These are phyloP conservation scores for Candida silvatica DNA, from an alignment of 805 yeast species.

Conservation along the genomic window DNA sequence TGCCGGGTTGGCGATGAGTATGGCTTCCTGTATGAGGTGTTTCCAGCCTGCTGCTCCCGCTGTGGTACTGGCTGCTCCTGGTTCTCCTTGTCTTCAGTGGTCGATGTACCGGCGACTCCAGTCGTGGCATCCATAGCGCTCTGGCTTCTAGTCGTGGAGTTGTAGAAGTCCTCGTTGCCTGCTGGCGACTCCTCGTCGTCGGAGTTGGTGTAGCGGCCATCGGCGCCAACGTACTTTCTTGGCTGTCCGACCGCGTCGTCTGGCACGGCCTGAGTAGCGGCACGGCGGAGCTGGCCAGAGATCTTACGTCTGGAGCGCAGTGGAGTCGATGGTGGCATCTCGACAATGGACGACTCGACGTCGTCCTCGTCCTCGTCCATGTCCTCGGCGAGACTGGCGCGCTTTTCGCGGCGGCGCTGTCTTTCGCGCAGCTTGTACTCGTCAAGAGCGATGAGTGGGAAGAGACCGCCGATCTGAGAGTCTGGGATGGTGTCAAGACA, in stretches of 20 bases:
- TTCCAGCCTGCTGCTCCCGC: too few relatives aligned
- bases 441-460: constrained; percentile 52
- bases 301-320: constrained; percentile 54
- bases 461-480: constrained; percentile 58
- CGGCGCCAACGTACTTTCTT: constrained; percentile 48
- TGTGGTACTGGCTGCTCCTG: too few relatives aligned
- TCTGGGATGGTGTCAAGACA: constrained; percentile 62
- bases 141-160: constrained; percentile 11
- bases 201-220: constrained; percentile 23
- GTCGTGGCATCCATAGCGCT: constrained; percentile 10
- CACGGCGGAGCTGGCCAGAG: constrained; percentile 59
- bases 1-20: too few relatives aligned
- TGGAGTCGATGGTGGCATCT: constrained; percentile 55
- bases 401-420: constrained; percentile 1
- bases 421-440: constrained; percentile 41
- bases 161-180: constrained; percentile 13
- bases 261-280: constrained; percentile 68
- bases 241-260: constrained; percentile 96
- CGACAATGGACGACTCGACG: constrained; percentile 13
- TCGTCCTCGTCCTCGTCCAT: constrained; percentile 21
- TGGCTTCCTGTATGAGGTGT: too few relatives aligned
- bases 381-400: constrained; percentile 20
- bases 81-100: constrained; percentile 18
- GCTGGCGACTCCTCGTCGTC: constrained; percentile 24
- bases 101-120: constrained; percentile 5